Evolutionary conservation across 2,329 filamentous ascomycete genomes (phyloP), one percentile per base, ranked within the genome.

Genomic region (Orbilia oligospora): DNA sequence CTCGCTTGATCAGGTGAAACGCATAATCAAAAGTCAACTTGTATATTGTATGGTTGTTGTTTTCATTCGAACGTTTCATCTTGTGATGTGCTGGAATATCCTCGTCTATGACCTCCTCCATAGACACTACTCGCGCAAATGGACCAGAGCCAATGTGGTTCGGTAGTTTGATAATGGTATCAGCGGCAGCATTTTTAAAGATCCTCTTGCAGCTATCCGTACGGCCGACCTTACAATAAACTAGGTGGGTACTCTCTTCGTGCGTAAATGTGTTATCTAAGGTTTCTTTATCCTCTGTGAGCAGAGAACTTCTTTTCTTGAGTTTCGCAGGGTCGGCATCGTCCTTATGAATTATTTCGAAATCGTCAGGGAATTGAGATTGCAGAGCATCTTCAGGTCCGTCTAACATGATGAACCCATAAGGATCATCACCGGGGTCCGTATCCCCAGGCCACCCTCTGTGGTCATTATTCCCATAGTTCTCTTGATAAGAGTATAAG

Each of bases 21-120:
- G 85, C 82, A 71, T 86, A 86, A 80, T 86, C 84, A 56, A 86
- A 86, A 0, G 83, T 85, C 5, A 86, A 72, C 51, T 85, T 80
- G 41, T 77, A 80, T n/a, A 53, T 20, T 5, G 49, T 30, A 30
- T 30, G 22, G 14, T 65, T 69, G 20, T 73, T 72, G 22, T 61
- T 27, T n/a, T 71, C 79, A 2, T 64, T 20, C 5, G 63, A 36
- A 33, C 78, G 36, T 22, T 65, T 36, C 38, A 58, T 22, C 2
- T 70, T 46, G 44, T 80, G 76, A 22, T 80, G 63, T 3, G 38
- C 18, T 38, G 79, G 76, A 18, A 80, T 58, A 24, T 71, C 20
- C 22, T 70, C 49, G 10, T 38, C 73, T 71, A 80, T 30, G 36
- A 63, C 80, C 8, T 41, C 64, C 20, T 75, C 53, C 79, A 81